Evolutionary conservation across 1,284 basidiomycete species (phyloP).

Genomic region (Chondrostereum purpureum): DNA sequence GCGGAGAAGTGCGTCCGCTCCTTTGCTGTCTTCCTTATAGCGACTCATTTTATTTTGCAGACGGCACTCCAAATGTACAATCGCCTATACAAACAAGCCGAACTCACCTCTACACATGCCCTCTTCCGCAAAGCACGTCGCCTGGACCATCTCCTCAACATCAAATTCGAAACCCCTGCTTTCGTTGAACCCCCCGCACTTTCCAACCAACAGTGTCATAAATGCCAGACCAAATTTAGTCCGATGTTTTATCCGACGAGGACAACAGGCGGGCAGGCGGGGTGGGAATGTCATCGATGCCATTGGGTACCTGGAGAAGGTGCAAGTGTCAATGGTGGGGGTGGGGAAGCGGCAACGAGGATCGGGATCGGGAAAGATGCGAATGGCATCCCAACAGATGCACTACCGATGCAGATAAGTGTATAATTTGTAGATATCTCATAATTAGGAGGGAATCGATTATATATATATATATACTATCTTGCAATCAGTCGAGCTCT

Average conservation of each 20-base stretch:
- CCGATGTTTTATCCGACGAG: constrained; percentile 36
- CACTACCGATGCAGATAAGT: too few relatives aligned
- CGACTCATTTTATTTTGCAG: constrained; percentile 29
- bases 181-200: not conserved
- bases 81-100: constrained; percentile 76
- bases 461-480: too few relatives aligned
- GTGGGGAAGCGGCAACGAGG: too few relatives aligned
- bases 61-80: constrained; percentile 85
- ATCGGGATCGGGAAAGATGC: too few relatives aligned
- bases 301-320: too few relatives aligned
- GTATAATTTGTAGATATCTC: too few relatives aligned
- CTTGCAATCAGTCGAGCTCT: too few relatives aligned
- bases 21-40: constrained; percentile 1
- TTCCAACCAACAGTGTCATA: constrained; percentile 21
- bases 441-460: too few relatives aligned
- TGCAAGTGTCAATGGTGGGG: too few relatives aligned
- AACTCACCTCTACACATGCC: constrained; percentile 64
- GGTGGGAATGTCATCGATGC: constrained; percentile 45
- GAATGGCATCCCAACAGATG: too few relatives aligned
- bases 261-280: constrained; percentile 15
- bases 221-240: constrained; percentile 31
- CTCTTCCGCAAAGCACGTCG: constrained; percentile 81
- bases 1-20: constrained; percentile 38
- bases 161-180: constrained; percentile 11
- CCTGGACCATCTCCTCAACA: constrained; percentile 58